Conservation (phyloP, 441 rosid genomes). For the Adansonia madagascariensis region DNA sequence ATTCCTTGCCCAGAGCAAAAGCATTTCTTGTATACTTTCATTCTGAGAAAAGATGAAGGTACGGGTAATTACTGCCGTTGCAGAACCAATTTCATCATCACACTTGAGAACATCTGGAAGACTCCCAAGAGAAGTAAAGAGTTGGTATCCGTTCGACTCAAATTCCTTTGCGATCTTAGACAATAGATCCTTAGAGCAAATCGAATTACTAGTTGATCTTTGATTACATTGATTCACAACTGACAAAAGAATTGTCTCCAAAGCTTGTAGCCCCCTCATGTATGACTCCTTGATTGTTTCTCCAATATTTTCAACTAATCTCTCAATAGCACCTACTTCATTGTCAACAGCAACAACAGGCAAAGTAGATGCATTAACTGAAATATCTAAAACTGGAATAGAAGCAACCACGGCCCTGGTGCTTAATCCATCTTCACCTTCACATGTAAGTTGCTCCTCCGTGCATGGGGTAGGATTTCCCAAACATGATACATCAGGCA, state of each 20-base stretch:
- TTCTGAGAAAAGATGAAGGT: conserved; percentile 42
- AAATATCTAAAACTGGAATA: conserved; percentile 28
- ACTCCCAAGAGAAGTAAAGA: conserved; percentile 41
- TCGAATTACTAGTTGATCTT: conserved; percentile 19
- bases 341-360: conserved; percentile 20
- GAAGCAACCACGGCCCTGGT: conserved; percentile 25
- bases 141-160: conserved; percentile 41
- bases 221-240: conserved; percentile 33
- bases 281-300: conserved; percentile 39
- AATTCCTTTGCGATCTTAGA: conserved; percentile 39
- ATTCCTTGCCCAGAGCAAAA: conserved; percentile 44
- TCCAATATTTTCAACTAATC: conserved; percentile 40
- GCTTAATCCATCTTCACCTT: conserved; percentile 17
- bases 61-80: conserved; percentile 45
- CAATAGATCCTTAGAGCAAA: conserved; percentile 36
- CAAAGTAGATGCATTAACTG: conserved; percentile 27
- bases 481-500: conserved; percentile 28
- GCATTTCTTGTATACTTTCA: conserved; percentile 40
- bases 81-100: conserved; percentile 42
- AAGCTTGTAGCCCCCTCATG: conserved; percentile 32
- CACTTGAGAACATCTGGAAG: conserved; percentile 25
- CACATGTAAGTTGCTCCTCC: conserved; percentile 18
- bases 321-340: conserved; percentile 31
- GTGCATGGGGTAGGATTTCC: conserved; percentile 27
- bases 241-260: conserved; percentile 46